phyloP scores from a whole-genome alignment of 2,329 filamentous ascomycete genomes.

The Arthrobotrys entomopaga region DNA sequence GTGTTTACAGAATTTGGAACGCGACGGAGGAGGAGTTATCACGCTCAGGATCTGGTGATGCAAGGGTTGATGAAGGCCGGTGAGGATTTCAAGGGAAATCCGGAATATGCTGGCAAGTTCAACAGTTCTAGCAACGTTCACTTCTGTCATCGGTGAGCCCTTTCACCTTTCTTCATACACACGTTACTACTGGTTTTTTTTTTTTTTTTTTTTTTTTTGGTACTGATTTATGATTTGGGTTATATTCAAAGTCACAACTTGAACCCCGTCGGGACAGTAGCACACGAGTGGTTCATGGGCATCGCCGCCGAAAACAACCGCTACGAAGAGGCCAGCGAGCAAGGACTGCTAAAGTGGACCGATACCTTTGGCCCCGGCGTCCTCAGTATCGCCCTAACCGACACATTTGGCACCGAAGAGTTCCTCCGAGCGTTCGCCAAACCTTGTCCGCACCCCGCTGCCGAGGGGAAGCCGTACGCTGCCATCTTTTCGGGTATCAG shows the following conservation, averaged over 20 bases:
- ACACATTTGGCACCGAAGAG: slow-evolving; percentile 91
- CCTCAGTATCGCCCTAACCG: slow-evolving; percentile 87
- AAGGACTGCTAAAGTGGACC: slow-evolving; percentile 87
- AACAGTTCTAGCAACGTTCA: slow-evolving; percentile 96
- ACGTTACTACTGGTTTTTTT: too few species aligned
- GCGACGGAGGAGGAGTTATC: slow-evolving; percentile 86
- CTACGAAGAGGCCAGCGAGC: slow-evolving; percentile 84
- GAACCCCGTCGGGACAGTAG: slow-evolving; percentile 85
- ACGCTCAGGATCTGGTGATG: slow-evolving; percentile 92
- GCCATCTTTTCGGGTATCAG: slow-evolving; percentile 84
- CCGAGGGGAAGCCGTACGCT: slow-evolving; percentile 74
- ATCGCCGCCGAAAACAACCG: slow-evolving; percentile 89
- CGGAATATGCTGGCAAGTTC: slow-evolving; percentile 63
- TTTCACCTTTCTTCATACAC: too few species aligned
- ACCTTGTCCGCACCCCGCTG: slow-evolving; percentile 66
- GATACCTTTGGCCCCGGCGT: slow-evolving; percentile 87
- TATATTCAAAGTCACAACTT: slow-evolving; percentile 76
- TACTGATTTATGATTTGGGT: neutral
- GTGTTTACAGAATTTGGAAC: slow-evolving; percentile 94
- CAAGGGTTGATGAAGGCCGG: slow-evolving; percentile 82
- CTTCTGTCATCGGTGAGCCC: slow-evolving; percentile 69
- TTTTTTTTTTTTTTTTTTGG: too few species aligned
- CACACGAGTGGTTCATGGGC: slow-evolving; percentile 99
- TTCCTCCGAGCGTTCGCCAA: slow-evolving; percentile 87
- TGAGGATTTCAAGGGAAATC: slow-evolving; percentile 66